A percentile compares a stretch with the other conserved stretches of the same genome.
phyloP scores from a whole-genome alignment of 768 basidiomycete genomes.

The Russula sp. region DNA sequence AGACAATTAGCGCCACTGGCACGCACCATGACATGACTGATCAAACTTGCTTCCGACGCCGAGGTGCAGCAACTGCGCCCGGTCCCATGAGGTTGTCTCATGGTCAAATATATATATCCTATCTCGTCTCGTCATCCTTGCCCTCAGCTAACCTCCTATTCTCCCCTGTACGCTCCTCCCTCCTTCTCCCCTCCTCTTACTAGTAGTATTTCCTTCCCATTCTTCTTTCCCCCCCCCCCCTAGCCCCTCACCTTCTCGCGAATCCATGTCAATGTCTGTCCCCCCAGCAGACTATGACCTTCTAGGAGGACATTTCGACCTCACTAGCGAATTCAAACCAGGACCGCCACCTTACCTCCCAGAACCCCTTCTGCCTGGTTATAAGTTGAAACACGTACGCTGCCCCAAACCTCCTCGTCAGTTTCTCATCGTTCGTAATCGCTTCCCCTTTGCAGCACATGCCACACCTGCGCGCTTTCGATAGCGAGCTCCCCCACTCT shows the following conservation, averaged over 20 bases:
- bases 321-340: constrained; percentile 3
- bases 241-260: background rate
- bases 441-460: background rate
- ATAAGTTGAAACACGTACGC: constrained; percentile 8
- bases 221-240: background rate
- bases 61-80: constrained; percentile 1
- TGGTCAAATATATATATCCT: constrained; percentile 16
- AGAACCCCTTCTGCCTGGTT: background rate
- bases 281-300: constrained; percentile 3
- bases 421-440: background rate
- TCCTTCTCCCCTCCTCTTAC: background rate
- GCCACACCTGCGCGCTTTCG: background rate
- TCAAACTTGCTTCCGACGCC: constrained; percentile 3
- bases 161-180: background rate
- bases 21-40: background rate
- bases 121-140: background rate
- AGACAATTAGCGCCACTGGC: background rate
- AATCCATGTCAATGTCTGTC: constrained; percentile 4
- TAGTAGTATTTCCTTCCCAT: background rate
- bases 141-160: background rate
- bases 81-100: constrained; percentile 7
- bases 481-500: background rate
- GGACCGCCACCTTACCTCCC: constrained; percentile 13
- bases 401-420: background rate
- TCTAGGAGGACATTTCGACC: constrained; percentile 1